These are phyloP conservation scores for Spiraea crenata DNA, from an alignment of 331 rosid genomes.

Conservation along the genomic window DNA sequence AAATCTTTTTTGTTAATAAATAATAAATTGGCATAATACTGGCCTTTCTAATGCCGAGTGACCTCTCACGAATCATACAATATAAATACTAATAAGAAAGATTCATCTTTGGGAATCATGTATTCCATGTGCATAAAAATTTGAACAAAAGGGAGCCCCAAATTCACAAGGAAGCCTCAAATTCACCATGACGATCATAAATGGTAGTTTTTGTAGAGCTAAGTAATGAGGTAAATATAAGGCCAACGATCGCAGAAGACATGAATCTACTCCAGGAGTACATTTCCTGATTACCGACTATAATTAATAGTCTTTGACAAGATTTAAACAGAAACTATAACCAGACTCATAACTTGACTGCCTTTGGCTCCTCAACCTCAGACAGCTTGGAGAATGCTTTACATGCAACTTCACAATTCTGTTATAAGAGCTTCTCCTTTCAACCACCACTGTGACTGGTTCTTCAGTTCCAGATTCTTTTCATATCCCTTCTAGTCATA, in stretches of 20 bases:
- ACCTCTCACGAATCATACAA: too few relatives aligned
- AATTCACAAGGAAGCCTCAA: not conserved
- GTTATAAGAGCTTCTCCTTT: not conserved
- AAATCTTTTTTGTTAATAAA: too few relatives aligned
- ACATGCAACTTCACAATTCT: not conserved
- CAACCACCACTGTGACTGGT: not conserved
- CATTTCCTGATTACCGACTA: not conserved
- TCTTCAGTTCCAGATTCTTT: not conserved
- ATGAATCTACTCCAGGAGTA: not conserved
- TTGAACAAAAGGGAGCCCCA: not conserved
- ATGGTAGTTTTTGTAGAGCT: not conserved
- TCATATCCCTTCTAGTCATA: not conserved
- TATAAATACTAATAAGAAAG: too few relatives aligned
- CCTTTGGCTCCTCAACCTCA: not conserved
- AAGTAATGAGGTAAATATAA: not conserved
- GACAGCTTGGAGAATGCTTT: constrained; percentile 1
- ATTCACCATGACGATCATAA: not conserved
- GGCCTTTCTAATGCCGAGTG: too few relatives aligned
- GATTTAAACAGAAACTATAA: not conserved
- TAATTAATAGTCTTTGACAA: too few relatives aligned
- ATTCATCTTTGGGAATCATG: not conserved
- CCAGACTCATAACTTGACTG: not conserved
- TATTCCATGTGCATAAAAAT: not conserved
- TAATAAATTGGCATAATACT: too few relatives aligned
- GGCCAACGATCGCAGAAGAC: not conserved